These are phyloP conservation scores for Kluyveromyces nonfermentans DNA, from an alignment of 805 yeast species.

Conservation along the genomic window DNA sequence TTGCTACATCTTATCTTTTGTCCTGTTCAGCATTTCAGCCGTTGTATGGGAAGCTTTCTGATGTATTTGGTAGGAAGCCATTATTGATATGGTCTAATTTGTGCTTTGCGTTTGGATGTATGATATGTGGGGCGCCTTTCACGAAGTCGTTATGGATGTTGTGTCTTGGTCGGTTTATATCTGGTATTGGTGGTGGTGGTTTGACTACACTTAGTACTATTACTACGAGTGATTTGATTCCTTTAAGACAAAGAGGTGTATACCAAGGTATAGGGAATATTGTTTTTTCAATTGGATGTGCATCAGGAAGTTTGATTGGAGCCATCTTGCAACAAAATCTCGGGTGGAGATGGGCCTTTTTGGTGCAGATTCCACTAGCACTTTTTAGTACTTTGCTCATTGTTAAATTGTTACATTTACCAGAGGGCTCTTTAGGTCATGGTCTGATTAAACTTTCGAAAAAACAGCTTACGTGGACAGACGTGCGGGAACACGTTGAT, in stretches of 20 bases:
- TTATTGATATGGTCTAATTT: slow-evolving; percentile 31
- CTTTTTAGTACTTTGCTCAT: slow-evolving; percentile 33
- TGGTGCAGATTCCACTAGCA: slow-evolving; percentile 42
- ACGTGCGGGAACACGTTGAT: slow-evolving; percentile 35
- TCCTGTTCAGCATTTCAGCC: slow-evolving; percentile 37
- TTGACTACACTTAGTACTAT: slow-evolving; percentile 32
- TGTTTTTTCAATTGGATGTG: slow-evolving; percentile 65
- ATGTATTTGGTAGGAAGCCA: slow-evolving; percentile 30
- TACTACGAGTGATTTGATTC: slow-evolving; percentile 32
- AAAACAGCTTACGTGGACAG: not conserved
- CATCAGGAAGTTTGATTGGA: slow-evolving; percentile 54
- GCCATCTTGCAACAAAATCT: slow-evolving; percentile 42
- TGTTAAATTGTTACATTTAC: slow-evolving; percentile 31
- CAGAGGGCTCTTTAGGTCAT: slow-evolving; percentile 44
- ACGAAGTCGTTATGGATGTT: slow-evolving; percentile 23
- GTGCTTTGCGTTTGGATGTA: slow-evolving; percentile 29
- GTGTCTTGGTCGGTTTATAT: slow-evolving; percentile 30
- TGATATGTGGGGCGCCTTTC: slow-evolving; percentile 28
- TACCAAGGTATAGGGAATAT: slow-evolving; percentile 75
- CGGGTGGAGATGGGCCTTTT: slow-evolving; percentile 60
- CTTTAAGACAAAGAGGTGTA: slow-evolving; percentile 55
- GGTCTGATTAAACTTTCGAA: slow-evolving; percentile 26
- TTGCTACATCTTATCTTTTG: slow-evolving; percentile 34
- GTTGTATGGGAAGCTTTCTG: slow-evolving; percentile 33
- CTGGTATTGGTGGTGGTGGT: slow-evolving; percentile 38